Percentiles rank a stretch among this genome's conserved stretches.
phyloP scores from a whole-genome alignment of 78 protist species.

The Isochrysis galbana region DNA sequence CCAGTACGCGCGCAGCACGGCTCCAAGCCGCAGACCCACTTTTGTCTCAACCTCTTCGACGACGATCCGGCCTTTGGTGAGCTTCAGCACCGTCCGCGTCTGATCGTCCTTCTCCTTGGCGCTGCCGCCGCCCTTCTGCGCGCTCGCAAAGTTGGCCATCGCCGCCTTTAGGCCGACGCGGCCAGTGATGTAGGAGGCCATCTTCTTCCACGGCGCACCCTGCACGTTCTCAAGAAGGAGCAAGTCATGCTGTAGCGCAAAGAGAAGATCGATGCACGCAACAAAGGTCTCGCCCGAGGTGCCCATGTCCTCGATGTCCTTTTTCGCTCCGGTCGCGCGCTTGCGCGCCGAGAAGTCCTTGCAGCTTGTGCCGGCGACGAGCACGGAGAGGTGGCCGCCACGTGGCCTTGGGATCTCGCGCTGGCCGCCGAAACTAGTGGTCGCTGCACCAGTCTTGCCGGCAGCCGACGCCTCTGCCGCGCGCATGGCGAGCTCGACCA shows the following conservation, averaged over 20 bases:
- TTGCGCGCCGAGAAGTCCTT: neutral
- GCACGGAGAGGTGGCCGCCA: neutral
- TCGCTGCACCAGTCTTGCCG: neutral
- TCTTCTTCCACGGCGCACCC: neutral
- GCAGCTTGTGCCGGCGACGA: neutral
- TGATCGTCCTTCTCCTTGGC: neutral
- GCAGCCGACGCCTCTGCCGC: neutral
- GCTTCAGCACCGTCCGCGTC: neutral
- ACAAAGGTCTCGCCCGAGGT: neutral
- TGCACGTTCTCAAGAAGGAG: neutral
- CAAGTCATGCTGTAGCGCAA: neutral
- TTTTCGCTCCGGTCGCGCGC: neutral
- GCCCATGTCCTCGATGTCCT: neutral
- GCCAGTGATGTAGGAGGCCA: neutral
- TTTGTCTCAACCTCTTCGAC: neutral
- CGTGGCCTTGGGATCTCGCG: neutral
- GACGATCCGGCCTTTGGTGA: neutral
- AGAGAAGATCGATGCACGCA: neutral
- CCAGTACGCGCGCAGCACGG: neutral
- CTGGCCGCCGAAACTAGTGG: neutral
- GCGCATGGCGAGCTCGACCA: too few relatives aligned
- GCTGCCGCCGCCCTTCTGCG: neutral
- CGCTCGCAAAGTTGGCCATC: neutral
- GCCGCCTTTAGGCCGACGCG: neutral
- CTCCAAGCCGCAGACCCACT: neutral